Conservation (phyloP, 139 green algal species). For the Tetraselmis chui region DNA sequence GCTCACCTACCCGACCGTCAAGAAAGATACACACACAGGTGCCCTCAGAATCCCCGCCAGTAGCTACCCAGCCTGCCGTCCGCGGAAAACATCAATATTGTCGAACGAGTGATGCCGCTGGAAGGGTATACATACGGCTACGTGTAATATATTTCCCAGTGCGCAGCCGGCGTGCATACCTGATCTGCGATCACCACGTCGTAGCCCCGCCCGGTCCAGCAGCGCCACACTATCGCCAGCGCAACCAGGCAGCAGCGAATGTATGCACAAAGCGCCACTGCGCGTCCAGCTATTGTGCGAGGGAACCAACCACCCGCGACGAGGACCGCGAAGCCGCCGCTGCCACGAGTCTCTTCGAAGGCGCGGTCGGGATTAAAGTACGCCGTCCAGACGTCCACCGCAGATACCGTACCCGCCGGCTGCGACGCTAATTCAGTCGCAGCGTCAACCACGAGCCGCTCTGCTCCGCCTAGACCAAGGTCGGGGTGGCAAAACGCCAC, state of each 20-base stretch:
- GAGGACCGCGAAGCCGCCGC: conserved; percentile 64
- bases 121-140: no score
- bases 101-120: no score
- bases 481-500: conserved; percentile 91
- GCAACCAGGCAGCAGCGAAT: conserved; percentile 71
- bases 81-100: no score
- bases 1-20: no score
- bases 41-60: no score
- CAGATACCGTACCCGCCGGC: no score
- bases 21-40: no score
- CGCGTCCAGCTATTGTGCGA: conserved; percentile 49
- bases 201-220: conserved; percentile 12
- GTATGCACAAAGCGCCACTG: conserved; percentile 79
- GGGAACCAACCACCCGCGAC: conserved; percentile 83
- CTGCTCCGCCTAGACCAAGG: conserved; percentile 87
- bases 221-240: conserved; percentile 49
- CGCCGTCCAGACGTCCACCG: conserved; percentile 83
- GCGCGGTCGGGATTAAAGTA: conserved; percentile 74
- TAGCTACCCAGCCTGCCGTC: no score
- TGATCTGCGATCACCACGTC: conserved; percentile 31
- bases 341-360: conserved; percentile 80
- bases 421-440: conserved; percentile 67
- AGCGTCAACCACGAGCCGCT: conserved; percentile 92
- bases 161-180: conserved; percentile 10
- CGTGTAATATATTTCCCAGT: no score